phyloP scores from a whole-genome alignment of 768 basidiomycete genomes.

The Imleria badia region DNA sequence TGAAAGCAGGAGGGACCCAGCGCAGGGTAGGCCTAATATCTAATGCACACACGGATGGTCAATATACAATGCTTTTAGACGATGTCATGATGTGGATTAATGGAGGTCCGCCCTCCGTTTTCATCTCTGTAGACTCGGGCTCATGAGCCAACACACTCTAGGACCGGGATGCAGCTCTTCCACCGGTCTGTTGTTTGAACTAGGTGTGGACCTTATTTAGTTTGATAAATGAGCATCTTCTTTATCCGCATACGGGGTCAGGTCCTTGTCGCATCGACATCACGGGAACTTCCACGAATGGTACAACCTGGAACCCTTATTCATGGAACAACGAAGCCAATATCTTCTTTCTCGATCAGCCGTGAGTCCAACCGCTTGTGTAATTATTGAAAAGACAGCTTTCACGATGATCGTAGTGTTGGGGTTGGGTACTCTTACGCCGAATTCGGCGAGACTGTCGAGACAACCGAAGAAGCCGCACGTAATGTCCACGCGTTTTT shows the following conservation, averaged over 20 bases:
- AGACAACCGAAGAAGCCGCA: conserved; percentile 79
- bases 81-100: conserved; percentile 75
- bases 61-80: conserved; percentile 33
- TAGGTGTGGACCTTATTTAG: conserved; percentile 33
- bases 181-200: conserved; percentile 59
- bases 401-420: conserved; percentile 38
- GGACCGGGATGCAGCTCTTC: conserved; percentile 60
- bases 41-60: no score
- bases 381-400: neutral
- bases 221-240: conserved; percentile 5
- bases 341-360: conserved; percentile 73
- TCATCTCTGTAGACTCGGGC: conserved; percentile 1
- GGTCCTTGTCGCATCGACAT: conserved; percentile 64
- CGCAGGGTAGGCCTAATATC: conserved; percentile 28
- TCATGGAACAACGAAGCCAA: conserved; percentile 68
- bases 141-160: conserved; percentile 16
- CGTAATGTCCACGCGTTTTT: conserved; percentile 75
- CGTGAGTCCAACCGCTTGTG: conserved; percentile 25
- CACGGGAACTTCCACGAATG: conserved; percentile 51
- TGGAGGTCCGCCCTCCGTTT: conserved; percentile 42
- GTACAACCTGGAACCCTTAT: conserved; percentile 62
- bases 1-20: conserved; percentile 49
- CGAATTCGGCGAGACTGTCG: conserved; percentile 64
- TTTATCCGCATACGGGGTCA: conserved; percentile 32
- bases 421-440: conserved; percentile 74